Conservation (phyloP, 2,329 filamentous ascomycete species). For the Tolypocladium capitatum region DNA sequence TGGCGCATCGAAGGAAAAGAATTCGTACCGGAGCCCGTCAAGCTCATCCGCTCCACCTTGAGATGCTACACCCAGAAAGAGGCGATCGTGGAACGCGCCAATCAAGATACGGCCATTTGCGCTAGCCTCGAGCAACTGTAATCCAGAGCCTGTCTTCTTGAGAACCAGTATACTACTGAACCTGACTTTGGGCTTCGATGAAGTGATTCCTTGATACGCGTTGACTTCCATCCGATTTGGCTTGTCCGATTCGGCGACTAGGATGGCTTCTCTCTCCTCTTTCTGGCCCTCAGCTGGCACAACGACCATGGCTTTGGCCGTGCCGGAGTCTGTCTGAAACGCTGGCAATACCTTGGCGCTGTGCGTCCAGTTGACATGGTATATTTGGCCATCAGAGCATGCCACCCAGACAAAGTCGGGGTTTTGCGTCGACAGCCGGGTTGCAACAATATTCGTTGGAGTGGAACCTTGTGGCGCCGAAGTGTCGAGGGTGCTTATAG, state of each 20-base stretch:
- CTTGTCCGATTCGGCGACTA: conserved; percentile 31
- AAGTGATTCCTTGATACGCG: conserved; percentile 27
- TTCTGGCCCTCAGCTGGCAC: conserved; percentile 21
- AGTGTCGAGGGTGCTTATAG: conserved; percentile 25
- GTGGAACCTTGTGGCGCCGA: conserved; percentile 11
- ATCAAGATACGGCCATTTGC: conserved; percentile 43
- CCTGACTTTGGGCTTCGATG: conserved; percentile 7
- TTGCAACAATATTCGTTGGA: conserved; percentile 26
- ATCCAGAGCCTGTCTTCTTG: conserved; percentile 19
- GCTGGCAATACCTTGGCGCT: conserved; percentile 27
- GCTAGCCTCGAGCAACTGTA: conserved; percentile 32
- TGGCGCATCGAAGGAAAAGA: conserved; percentile 43
- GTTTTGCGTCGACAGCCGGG: conserved; percentile 23
- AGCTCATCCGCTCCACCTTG: conserved; percentile 9
- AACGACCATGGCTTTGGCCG: conserved; percentile 32
- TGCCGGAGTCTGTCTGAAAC: conserved; percentile 28
- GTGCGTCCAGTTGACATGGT: conserved; percentile 44
- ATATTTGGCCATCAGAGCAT: conserved; percentile 43
- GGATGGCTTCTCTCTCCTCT: conserved; percentile 28
- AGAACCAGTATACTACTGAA: conserved; percentile 24
- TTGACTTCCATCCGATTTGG: conserved; percentile 23
- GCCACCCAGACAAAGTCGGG: conserved; percentile 45
- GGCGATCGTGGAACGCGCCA: conserved; percentile 22
- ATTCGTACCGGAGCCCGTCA: conserved; percentile 32
- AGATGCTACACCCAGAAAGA: conserved; percentile 21